Evolutionary conservation across 495 filamentous ascomycete species (phyloP), one percentile per base, ranked within the genome.

Genomic region (Aspergillus diversus): DNA sequence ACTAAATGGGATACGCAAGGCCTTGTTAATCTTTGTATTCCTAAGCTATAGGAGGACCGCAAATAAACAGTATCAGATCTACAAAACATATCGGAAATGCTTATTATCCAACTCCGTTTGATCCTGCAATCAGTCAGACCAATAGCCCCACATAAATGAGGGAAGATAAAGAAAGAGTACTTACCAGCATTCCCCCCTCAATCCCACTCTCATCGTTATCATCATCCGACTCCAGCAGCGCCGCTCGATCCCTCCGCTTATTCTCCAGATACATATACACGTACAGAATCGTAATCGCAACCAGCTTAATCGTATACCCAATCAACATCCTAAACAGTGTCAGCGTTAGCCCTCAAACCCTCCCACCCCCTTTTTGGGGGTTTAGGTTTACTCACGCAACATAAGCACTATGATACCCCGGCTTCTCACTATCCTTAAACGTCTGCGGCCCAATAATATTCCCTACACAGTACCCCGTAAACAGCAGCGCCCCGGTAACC

Each of bases 81-180:
- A 50, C 16, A 50, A 33, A 6, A 62, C 60, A 37, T 85, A 85
- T 68, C 82, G 69, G 64, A 86, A 86, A 1, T 73, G 79, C 64
- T 78, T 81, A 50, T 86, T 86, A 31, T 85, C 82, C 15, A 86
- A 67, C 67, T 86, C 82, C 0, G 83, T 85, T 73, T 81, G 72
- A 60, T 85, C 83, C 71, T 81, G 69, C 8, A 27, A 31, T 42
- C 21, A 17, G 64, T 57, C 66, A 61, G n/a, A 5, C 33, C n/a
- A 34, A 17, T 21, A 32, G n/a, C n/a, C n/a, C n/a, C n/a, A n/a
- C n/a, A n/a, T n/a, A n/a, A n/a, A n/a, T n/a, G n/a, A n/a, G n/a
- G n/a, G n/a, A n/a, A n/a, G n/a, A n/a, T n/a, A n/a, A n/a, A n/a
- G 21, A 27, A 27, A 27, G 1, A 27, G 21, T 27, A 17, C 70